Base-by-base conservation (phyloP, 108 stramenopile species). In the Ochromonas danica region DNA sequence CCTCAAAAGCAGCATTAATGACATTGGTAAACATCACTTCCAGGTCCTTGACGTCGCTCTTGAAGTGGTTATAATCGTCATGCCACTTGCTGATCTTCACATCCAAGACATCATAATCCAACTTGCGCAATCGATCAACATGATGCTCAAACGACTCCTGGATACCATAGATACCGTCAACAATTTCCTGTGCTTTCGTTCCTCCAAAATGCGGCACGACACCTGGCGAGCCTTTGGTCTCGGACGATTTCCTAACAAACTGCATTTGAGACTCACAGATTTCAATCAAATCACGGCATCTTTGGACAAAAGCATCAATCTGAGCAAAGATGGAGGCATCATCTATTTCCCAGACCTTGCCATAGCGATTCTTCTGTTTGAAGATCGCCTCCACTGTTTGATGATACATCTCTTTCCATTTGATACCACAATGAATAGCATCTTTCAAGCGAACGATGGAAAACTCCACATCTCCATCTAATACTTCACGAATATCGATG, bases 191-290 rank as follows among this genome's bases (percentile, higher is more conserved):
- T 0, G 89, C 90, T 0, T 85, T 79, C 10, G 87, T 81, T 6
- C 90, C 90, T 6, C 88, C 86, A 40, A 90, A 90, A 40, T 84
- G 75, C 0, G 90, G 89, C 25, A 90, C 80, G 25, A 86, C 81
- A 33, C 72, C 82, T 1, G 67, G 61, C 40, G 57, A 45, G 17
- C 86, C 86, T 39, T 51, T 40, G 27, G 70, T 65, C 14, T 35
- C 25, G 22, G 27, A 31, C 25, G 38, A 61, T 30, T 80, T 81
- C 2, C 90, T 62, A 14, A 87, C 84, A 36, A 90, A 88, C 79
- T 90, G 90, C 14, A 89, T 81, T 74, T 90, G 89, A 0, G 86
- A 87, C 39, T 86, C 87, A 83, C 90, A 90, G 0, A 90, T 85
- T 71, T 89, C 89, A 0, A 88, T 79, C 45, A 90, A 88, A 81